phyloP scores from a whole-genome alignment of 306 rosid genomes.

The Cucumis sativus region DNA sequence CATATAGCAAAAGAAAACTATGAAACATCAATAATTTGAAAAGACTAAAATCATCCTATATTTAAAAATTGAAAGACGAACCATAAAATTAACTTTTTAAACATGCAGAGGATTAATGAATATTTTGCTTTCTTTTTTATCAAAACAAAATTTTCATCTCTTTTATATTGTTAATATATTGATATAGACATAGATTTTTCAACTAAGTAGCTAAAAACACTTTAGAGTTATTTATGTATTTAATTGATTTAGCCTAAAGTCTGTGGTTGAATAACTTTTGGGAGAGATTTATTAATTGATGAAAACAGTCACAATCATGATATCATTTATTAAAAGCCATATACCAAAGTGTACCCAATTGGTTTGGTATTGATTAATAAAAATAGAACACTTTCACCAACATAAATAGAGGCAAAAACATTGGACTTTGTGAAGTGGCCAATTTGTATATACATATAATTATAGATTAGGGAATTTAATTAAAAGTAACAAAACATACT shows the following conservation, averaged over 20 bases:
- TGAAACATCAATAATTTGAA: no score
- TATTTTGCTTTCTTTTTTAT: no score
- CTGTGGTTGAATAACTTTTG: background rate
- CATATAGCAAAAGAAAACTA: no score
- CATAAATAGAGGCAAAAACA: background rate
- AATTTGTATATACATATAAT: background rate
- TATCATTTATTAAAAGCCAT: background rate
- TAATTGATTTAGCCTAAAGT: background rate
- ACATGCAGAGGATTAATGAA: no score
- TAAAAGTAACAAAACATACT: background rate
- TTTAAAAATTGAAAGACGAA: no score
- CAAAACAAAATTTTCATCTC: no score
- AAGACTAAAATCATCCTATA: no score
- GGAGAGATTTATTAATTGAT: background rate
- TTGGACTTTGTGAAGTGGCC: background rate
- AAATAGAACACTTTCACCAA: background rate
- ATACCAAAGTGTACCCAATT: background rate
- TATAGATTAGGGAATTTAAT: background rate
- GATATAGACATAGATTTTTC: no score
- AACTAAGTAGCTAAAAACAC: background rate
- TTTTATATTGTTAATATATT: no score
- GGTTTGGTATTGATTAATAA: background rate
- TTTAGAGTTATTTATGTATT: no score
- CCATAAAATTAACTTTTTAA: no score
- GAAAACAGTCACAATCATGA: background rate